These are phyloP conservation scores for Jamesozyma hellenica DNA, from an alignment of 805 yeast genomes.

Conservation along the genomic window DNA sequence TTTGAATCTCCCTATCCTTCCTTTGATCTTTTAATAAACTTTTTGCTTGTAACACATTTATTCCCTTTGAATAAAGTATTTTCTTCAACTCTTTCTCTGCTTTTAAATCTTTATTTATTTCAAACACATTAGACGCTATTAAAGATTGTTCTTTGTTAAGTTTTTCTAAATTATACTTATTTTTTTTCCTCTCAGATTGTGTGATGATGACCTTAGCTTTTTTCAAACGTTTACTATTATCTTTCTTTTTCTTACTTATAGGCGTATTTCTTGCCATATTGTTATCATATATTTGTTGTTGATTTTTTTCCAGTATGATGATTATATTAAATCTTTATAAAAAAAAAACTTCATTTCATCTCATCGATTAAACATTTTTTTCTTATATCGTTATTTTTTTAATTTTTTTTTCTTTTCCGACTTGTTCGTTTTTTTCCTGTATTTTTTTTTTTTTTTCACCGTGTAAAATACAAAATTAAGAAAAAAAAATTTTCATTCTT, in stretches of 20 bases:
- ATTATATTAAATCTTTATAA: neutral
- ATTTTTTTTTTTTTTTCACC: too few species aligned
- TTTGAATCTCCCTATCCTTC: conserved; percentile 19
- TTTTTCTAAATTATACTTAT: conserved; percentile 17
- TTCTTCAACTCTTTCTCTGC: neutral
- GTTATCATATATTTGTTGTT: neutral
- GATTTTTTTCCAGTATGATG: neutral
- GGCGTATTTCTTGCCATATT: conserved; percentile 1
- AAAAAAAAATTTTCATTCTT: neutral
- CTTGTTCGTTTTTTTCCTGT: neutral
- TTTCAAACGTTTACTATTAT: conserved; percentile 1
- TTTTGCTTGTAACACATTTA: conserved; percentile 13
- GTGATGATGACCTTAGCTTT: conserved; percentile 10
- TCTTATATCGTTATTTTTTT: neutral
- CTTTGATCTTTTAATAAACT: conserved; percentile 19
- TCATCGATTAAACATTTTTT: too few species aligned
- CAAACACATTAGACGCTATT: conserved; percentile 7
- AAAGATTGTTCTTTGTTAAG: conserved; percentile 14
- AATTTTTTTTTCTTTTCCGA: neutral
- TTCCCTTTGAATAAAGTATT: neutral
- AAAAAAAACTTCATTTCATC: too few species aligned
- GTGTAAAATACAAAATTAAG: conserved; percentile 1
- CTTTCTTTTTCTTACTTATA: conserved; percentile 6
- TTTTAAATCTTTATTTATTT: conserved; percentile 1
- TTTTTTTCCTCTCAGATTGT: conserved; percentile 20